Conservation (phyloP, 2,329 filamentous ascomycete genomes). For the Proliferodiscus dingleyae region DNA sequence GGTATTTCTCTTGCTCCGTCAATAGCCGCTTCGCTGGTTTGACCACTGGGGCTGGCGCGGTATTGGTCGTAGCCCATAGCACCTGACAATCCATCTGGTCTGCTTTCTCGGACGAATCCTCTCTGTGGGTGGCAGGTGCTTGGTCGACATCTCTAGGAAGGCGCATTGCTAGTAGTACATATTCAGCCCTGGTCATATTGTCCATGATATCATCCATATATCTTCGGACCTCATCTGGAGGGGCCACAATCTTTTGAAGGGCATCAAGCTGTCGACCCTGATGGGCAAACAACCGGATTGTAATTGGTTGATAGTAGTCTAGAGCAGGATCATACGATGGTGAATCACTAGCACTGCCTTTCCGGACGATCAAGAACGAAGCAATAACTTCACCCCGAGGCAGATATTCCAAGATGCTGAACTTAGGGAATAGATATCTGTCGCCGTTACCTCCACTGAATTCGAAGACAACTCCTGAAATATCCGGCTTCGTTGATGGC, state of each 20-base stretch:
- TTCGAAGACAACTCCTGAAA: constrained; percentile 64
- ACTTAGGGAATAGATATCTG: constrained; percentile 73
- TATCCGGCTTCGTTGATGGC: constrained; percentile 51
- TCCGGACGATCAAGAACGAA: constrained; percentile 73
- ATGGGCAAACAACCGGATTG: constrained; percentile 52
- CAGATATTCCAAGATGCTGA: constrained; percentile 69
- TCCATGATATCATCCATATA: constrained; percentile 70
- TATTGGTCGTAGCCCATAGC: constrained; percentile 24
- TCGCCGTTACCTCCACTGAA: constrained; percentile 65
- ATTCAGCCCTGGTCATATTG: constrained; percentile 63
- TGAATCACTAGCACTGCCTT: constrained; percentile 58
- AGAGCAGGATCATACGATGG: constrained; percentile 57
- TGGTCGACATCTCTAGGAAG: constrained; percentile 42
- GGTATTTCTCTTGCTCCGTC: constrained; percentile 43
- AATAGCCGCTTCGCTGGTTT: constrained; percentile 27
- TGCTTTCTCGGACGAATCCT: constrained; percentile 9
- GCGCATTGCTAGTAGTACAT: constrained; percentile 62
- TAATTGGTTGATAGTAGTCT: constrained; percentile 75
- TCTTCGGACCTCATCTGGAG: constrained; percentile 55
- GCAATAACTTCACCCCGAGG: constrained; percentile 59
- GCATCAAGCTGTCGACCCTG: constrained; percentile 55
- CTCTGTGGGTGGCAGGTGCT: constrained; percentile 11
- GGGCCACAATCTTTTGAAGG: constrained; percentile 56
- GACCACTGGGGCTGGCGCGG: constrained; percentile 10
- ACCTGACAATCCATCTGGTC: constrained; percentile 16